phyloP scores from a whole-genome alignment of 441 rosid species.

The Erysimum cheiri region DNA sequence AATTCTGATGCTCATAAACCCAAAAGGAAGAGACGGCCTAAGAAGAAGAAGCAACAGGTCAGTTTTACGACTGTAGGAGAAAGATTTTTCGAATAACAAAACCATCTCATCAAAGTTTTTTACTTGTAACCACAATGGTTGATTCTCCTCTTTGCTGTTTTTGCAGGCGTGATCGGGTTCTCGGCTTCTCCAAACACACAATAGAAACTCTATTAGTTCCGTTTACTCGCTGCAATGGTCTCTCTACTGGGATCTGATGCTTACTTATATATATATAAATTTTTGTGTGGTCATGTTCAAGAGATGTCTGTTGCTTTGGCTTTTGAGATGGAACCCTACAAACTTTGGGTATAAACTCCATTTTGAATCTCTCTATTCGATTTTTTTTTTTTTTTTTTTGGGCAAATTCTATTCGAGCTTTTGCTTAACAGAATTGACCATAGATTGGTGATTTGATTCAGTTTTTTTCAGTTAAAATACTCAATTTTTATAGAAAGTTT shows the following conservation, averaged over 20 bases:
- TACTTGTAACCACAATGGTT: neutral
- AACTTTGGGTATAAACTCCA: conserved; percentile 6
- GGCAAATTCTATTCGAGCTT: too few relatives aligned
- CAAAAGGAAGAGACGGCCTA: conserved; percentile 91
- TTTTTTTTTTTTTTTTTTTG: too few relatives aligned
- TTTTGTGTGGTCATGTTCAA: conserved; percentile 6
- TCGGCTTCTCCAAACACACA: conserved; percentile 10
- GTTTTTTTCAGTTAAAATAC: neutral
- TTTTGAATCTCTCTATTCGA: conserved; percentile 11
- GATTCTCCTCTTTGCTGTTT: neutral
- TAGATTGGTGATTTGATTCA: too few relatives aligned
- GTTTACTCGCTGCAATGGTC: neutral
- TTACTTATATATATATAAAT: conserved; percentile 3
- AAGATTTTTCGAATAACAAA: neutral
- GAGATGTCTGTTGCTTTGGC: conserved; percentile 19
- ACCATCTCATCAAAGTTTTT: neutral
- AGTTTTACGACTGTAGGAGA: neutral
- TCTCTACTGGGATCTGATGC: conserved; percentile 6
- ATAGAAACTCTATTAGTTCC: neutral
- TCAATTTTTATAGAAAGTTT: neutral
- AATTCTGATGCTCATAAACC: conserved; percentile 96
- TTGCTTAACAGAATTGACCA: neutral
- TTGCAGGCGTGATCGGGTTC: conserved; percentile 22
- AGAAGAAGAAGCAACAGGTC: conserved; percentile 85
- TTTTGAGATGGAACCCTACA: conserved; percentile 20